Percentiles rank a stretch among this genome's conserved stretches.
These are phyloP conservation scores for Eragrostis nindensis DNA, from an alignment of 176 grass and related monocot genomes.

Conservation along the genomic window DNA sequence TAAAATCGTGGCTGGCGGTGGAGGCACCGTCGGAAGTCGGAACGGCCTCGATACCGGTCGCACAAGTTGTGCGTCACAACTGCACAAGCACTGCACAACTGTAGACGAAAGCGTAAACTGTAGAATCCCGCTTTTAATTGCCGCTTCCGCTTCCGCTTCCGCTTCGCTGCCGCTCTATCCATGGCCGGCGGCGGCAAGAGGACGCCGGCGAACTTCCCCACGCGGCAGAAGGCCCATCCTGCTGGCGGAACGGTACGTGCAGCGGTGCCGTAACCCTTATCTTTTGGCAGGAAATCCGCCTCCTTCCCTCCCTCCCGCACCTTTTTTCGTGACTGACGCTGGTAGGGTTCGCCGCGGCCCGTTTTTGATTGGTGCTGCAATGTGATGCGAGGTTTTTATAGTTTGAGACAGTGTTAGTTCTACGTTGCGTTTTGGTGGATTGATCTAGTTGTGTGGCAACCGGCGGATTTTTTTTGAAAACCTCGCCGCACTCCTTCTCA, in stretches of 20 bases:
- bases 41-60: background rate
- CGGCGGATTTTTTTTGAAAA: background rate
- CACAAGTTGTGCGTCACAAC: too few species aligned
- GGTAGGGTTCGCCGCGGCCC: background rate
- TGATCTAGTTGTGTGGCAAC: background rate
- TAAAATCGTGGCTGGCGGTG: too few species aligned
- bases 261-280: background rate
- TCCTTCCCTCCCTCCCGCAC: background rate
- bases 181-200: slow-evolving; percentile 29
- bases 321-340: background rate
- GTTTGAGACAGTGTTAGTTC: background rate
- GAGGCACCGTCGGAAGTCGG: too few species aligned
- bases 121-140: background rate
- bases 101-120: too few species aligned
- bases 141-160: too few species aligned
- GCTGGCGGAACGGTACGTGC: slow-evolving; percentile 10
- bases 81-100: too few species aligned
- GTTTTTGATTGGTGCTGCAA: background rate
- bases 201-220: background rate
- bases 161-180: background rate
- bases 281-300: background rate
- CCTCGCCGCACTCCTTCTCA: too few species aligned
- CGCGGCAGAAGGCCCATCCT: background rate
- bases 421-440: background rate
- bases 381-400: too few species aligned